Evolutionary conservation across 2,329 filamentous ascomycete species (phyloP).

Genomic region (Lasiodiplodia sp.): DNA sequence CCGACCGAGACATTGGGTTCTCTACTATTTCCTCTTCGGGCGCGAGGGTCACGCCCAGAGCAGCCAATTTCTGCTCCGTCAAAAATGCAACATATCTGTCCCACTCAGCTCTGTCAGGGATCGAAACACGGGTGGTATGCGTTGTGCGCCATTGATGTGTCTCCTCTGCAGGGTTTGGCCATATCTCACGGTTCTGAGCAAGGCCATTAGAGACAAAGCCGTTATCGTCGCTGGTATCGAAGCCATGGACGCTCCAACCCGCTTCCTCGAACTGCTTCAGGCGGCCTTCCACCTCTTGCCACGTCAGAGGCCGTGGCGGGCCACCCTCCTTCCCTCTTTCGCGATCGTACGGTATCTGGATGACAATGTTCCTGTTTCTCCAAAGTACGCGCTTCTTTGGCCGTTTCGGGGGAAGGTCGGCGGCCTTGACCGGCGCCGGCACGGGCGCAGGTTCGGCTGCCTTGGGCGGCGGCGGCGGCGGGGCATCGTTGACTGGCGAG

Average conservation of each 20-base stretch:
- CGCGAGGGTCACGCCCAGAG: constrained; percentile 83
- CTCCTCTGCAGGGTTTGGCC: constrained; percentile 59
- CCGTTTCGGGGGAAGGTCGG: constrained; percentile 8
- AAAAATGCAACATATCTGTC: constrained; percentile 82
- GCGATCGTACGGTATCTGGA: constrained; percentile 53
- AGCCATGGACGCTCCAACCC: constrained; percentile 73
- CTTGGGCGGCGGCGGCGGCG: constrained; percentile 35
- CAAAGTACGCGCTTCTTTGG: constrained; percentile 54
- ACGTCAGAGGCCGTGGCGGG: constrained; percentile 51
- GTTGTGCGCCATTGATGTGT: constrained; percentile 59
- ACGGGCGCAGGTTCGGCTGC: constrained; percentile 32
- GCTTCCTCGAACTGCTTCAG: constrained; percentile 71
- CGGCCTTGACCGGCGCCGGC: background rate
- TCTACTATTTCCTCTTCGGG: constrained; percentile 74
- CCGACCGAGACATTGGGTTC: constrained; percentile 71
- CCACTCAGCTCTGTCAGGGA: constrained; percentile 77
- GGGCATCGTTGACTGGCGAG: constrained; percentile 28
- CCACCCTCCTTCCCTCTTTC: constrained; percentile 51
- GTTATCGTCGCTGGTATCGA: constrained; percentile 64
- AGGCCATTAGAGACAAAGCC: constrained; percentile 32
- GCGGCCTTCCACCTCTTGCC: constrained; percentile 67
- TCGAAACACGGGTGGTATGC: constrained; percentile 67
- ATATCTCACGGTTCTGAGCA: constrained; percentile 71
- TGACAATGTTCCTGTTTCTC: constrained; percentile 55
- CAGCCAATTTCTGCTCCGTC: constrained; percentile 89